Base-by-base conservation (phyloP, 208 protist species). In the Crithidia fasciculata region DNA sequence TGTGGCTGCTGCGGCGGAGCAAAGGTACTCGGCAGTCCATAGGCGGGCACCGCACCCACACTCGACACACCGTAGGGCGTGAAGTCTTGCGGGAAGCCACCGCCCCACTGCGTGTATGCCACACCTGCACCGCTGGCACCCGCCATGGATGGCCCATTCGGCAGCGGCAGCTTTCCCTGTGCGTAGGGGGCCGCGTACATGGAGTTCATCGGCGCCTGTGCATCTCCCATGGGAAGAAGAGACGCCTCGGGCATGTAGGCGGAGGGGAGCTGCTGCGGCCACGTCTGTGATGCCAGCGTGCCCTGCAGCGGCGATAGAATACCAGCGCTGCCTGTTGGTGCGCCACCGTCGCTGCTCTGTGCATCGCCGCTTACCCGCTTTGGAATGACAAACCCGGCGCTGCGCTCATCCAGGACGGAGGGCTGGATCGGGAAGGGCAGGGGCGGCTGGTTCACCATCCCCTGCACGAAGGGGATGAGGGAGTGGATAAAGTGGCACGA, bases 401-500 rank as follows among this genome's bases (percentile, higher is more conserved):
- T 64, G 62, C 55, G 40, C 1, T 43, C 72, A 6, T 62, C 53
- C 7, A 49, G 16, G 15, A 45, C 16, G 7, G 49, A n/a, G 49
- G 28, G 1, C 40, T 61, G 41, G 0, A 68, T 5, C 19, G 12
- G 7, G 19, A 16, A 18, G 3, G 76, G 69, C 36, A 82, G 49
- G 39, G 61, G 54, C 5, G 84, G 77, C 39, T 81, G 74, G 43
- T 85, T 83, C 6, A 78, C 67, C 49, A 77, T 61, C 8, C 72
- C 58, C 49, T 90, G 83, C 39, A 91, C 74, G 52, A 84, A 91
- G 4, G 86, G 89, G 16, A 91, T 78, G 5, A 91, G 62, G 2
- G 89, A 88, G 62, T 94, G 89, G 55, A 94, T 91, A 54, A 94
- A 94, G 63, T 84, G 81, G 70, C 89, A 94, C 0, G 64, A 69